Percentiles rank a stretch among this genome's conserved stretches.
Conservation (phyloP, 345 rosid species). For the Raphanus sativus region DNA sequence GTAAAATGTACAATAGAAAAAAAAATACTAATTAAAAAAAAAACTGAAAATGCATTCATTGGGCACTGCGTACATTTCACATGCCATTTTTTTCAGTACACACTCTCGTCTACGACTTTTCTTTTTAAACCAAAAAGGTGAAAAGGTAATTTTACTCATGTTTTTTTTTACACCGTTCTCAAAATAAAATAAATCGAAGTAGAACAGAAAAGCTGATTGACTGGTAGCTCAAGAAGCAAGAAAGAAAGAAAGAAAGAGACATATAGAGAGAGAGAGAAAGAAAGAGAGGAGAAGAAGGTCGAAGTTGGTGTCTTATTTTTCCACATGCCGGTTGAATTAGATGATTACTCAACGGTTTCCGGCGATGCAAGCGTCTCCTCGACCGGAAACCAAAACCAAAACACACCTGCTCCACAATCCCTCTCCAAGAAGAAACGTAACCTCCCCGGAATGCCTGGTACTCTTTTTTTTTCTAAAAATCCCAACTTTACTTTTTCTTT, state of each 20-base stretch:
- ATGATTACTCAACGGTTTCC: constrained; percentile 90
- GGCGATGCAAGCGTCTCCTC: constrained; percentile 94
- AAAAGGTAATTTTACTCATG: not conserved
- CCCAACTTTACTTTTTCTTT: not conserved
- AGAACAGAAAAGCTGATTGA: constrained; percentile 52
- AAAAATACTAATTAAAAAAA: not conserved
- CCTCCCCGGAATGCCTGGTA: constrained; percentile 99
- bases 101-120: not conserved
- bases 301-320: not conserved
- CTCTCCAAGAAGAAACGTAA: constrained; percentile 78
- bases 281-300: constrained; percentile 3
- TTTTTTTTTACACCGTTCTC: not conserved
- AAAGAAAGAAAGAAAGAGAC: not conserved
- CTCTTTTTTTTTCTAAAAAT: not conserved
- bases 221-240: constrained; percentile 58
- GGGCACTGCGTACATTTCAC: constrained; percentile 34
- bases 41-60: constrained; percentile 31
- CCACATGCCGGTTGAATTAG: constrained; percentile 74
- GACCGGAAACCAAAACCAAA: constrained; percentile 57
- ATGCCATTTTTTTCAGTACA: constrained; percentile 20
- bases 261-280: not conserved
- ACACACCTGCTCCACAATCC: constrained; percentile 46
- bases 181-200: not conserved
- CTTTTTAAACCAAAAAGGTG: constrained; percentile 4
- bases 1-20: constrained; percentile 26